Conservation (phyloP, 345 rosid genomes). For the Salix caprea region DNA sequence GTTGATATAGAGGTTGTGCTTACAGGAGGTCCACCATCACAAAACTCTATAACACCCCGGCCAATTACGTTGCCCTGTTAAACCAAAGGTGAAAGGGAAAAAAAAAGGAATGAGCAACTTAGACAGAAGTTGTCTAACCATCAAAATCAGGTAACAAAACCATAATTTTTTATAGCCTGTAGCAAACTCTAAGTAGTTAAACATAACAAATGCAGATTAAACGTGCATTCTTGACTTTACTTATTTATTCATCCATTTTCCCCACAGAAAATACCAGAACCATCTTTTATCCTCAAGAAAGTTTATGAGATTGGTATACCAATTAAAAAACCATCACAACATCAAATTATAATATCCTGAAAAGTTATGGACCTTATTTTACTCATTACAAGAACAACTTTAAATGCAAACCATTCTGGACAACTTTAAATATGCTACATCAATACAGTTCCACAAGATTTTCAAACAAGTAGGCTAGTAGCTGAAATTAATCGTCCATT, state of each 20-base stretch:
- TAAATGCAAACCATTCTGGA: too few relatives aligned
- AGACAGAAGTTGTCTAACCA: not conserved
- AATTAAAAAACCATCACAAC: not conserved
- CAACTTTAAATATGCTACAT: not conserved
- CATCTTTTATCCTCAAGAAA: not conserved
- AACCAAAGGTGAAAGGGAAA: not conserved
- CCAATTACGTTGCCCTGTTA: slow-evolving; percentile 89
- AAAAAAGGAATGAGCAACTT: not conserved
- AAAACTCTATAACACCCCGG: slow-evolving; percentile 79
- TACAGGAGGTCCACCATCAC: slow-evolving; percentile 80
- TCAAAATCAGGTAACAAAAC: not conserved
- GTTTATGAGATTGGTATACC: not conserved
- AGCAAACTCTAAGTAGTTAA: not conserved
- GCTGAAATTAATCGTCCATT: not conserved
- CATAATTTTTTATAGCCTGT: not conserved
- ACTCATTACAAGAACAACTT: too few relatives aligned
- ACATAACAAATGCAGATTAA: not conserved
- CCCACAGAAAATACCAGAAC: not conserved
- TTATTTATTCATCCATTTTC: not conserved
- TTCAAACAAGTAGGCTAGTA: not conserved
- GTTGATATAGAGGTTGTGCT: slow-evolving; percentile 12
- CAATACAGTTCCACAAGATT: not conserved
- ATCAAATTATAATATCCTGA: not conserved
- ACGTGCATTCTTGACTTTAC: not conserved
- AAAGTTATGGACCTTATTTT: not conserved